Base-by-base conservation (phyloP, 805 yeast species). In the Blastobotrys parvus region DNA sequence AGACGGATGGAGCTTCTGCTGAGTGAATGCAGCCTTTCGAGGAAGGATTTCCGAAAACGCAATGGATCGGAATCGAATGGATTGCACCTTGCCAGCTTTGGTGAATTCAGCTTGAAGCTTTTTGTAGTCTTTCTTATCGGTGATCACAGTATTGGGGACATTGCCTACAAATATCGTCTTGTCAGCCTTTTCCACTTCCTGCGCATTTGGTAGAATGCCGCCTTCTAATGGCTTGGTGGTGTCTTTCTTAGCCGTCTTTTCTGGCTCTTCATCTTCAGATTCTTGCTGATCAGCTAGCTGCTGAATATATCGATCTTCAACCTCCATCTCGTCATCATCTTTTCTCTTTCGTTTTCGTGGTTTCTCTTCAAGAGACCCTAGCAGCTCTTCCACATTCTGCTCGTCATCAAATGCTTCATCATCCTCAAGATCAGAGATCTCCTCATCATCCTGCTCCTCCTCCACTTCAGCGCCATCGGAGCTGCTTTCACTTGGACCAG, bases 151-250 rank as follows among this genome's bases (percentile, higher is more conserved):
- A 32, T 78, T 64, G 27, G 84, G 75, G 11, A 90, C 75, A 60
- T 92, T 92, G 35, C 97, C 97, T 7, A 92, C 80, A 56, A 92
- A 92, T 0, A 90, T 69, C 0, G 95, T 87, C 53, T 81, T 73
- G 51, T 82, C 86, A 4, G 95, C 94, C 61, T 85, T 84, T 52
- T 76, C 84, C 39, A 83, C 67, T 59, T 87, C 95, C n/a, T 65
- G 65, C 80, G 58, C 80, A 80, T 46, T 81, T 62, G 62, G 82
- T 82, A 37, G 66, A 62, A 50, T 70, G 72, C 31, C 83, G 81
- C 2, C 55, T 55, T 8, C 58, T 55, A 11, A 25, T 25, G 29
- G 29, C 29, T 25, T 25, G 11, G 29, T 8, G 29, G 29, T 51
- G 2, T 44, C 45, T 5, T 50, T 48, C 8, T 49, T 56, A n/a